phyloP scores from a whole-genome alignment of 306 rosid species.

The Vicia villosa region DNA sequence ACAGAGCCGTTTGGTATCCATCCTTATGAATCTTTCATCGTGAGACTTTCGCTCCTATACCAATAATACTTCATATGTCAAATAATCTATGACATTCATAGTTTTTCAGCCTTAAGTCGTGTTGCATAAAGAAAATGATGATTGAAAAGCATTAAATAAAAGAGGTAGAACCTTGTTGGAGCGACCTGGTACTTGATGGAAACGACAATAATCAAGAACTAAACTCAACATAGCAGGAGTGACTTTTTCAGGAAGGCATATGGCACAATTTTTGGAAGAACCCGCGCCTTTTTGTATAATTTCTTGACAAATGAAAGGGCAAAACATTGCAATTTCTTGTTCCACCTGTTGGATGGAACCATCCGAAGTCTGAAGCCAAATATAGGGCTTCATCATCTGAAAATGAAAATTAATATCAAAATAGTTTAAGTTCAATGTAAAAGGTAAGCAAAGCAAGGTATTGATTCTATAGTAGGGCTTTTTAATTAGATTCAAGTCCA shows the following conservation, averaged over 20 bases:
- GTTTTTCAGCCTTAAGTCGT: conserved; percentile 19
- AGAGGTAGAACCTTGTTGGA: conserved; percentile 79
- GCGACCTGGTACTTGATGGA: conserved; percentile 91
- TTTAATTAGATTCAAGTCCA: background rate
- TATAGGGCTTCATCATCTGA: conserved; percentile 82
- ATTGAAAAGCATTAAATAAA: conserved; percentile 28
- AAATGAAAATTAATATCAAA: conserved; percentile 14
- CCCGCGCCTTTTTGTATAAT: conserved; percentile 78
- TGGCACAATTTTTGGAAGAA: conserved; percentile 87
- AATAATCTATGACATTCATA: conserved; percentile 24
- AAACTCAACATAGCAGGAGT: conserved; percentile 74
- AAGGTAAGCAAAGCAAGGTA: conserved; percentile 17
- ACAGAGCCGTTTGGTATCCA: conserved; percentile 87
- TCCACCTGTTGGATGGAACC: conserved; percentile 95
- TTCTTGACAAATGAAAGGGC: conserved; percentile 85
- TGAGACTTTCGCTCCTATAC: conserved; percentile 79
- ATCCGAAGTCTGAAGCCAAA: conserved; percentile 92
- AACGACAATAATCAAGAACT: conserved; percentile 87
- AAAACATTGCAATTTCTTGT: conserved; percentile 91
- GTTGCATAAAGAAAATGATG: conserved; percentile 6
- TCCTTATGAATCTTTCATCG: conserved; percentile 79
- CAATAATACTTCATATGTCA: conserved; percentile 41
- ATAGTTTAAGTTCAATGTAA: conserved; percentile 37
- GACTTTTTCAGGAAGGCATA: conserved; percentile 89
- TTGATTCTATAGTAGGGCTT: background rate